Evolutionary conservation across 768 basidiomycete species (phyloP), one percentile per base, ranked within the genome.

Genomic region (Suillus ampliporus): DNA sequence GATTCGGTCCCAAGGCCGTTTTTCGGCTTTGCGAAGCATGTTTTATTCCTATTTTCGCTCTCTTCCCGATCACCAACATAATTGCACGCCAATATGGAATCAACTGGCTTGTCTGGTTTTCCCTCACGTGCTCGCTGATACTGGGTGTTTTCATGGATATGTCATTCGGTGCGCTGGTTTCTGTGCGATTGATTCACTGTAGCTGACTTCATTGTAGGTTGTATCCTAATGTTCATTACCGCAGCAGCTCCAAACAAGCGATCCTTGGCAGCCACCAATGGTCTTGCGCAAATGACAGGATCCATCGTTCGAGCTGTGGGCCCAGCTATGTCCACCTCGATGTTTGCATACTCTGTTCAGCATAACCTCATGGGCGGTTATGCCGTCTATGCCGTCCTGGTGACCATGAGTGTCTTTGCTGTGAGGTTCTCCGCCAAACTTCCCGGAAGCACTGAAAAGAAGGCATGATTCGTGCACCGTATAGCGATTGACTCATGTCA

Each of bases 261-360:
- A 35, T 85, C 85, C 4, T 80, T 91, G n/a, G 90, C 90, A 43
- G 82, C 88, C 7, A 87, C 86, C 23, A 90, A 91, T 66, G 90
- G 90, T 38, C 69, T 72, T 19, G 69, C 68, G 52, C 76, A 74
- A 64, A 72, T 68, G 50, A 68, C 67, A 13, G 75, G 71, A 34
- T 72, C 77, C 11, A 23, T 75, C 14, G 68, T 67, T 40, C 72
- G 76, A 44, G 74, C 78, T 7, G 10, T 80, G 46, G 79, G 74
- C 15, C 78, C 78, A 23, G 75, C 73, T 5, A 31, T 63, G 6
- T 67, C 72, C 15, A 68, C 77, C 7, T 77, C 77, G 17, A 38
- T 80, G 52, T 79, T 80, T 60, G 78, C 80, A n/a, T 69, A 77
- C 35, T 76, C 79, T 0, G 65, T 76, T 28, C 70, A 74, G 34